Evolutionary conservation across 768 basidiomycete species (phyloP).

Genomic region (Boletus coccyginus): DNA sequence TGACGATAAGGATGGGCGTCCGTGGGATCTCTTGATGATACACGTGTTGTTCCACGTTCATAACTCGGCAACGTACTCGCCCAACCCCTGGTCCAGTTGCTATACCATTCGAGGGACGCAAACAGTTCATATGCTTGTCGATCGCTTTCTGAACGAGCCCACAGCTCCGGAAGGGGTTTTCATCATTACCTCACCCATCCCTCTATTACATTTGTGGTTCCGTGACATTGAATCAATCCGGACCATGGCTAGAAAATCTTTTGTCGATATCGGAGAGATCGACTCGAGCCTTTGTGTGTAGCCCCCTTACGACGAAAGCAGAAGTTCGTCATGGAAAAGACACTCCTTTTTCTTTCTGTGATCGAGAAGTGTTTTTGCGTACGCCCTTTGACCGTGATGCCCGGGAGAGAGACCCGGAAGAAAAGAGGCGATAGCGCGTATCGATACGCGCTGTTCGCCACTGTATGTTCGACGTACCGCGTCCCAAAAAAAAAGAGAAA

Average conservation of each 20-base stretch:
- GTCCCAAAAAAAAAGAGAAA: neutral
- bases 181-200: conserved; percentile 29
- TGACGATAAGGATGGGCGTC: conserved; percentile 26
- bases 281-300: conserved; percentile 16
- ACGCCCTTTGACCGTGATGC: neutral
- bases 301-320: neutral
- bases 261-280: conserved; percentile 22
- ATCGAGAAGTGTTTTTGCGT: neutral
- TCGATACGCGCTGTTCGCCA: conserved; percentile 1
- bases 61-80: neutral
- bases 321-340: neutral
- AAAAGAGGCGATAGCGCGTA: conserved; percentile 21
- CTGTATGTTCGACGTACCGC: neutral
- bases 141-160: conserved; percentile 17
- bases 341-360: neutral
- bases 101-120: conserved; percentile 6
- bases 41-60: conserved; percentile 23
- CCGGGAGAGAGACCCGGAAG: neutral
- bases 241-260: conserved; percentile 6
- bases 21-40: conserved; percentile 7
- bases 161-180: conserved; percentile 21
- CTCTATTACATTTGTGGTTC: conserved; percentile 28
- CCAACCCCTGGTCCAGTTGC: conserved; percentile 1
- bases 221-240: conserved; percentile 20
- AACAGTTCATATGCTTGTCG: conserved; percentile 8